Base-by-base conservation (phyloP, 345 rosid genomes). In the Syzygium aromaticum region DNA sequence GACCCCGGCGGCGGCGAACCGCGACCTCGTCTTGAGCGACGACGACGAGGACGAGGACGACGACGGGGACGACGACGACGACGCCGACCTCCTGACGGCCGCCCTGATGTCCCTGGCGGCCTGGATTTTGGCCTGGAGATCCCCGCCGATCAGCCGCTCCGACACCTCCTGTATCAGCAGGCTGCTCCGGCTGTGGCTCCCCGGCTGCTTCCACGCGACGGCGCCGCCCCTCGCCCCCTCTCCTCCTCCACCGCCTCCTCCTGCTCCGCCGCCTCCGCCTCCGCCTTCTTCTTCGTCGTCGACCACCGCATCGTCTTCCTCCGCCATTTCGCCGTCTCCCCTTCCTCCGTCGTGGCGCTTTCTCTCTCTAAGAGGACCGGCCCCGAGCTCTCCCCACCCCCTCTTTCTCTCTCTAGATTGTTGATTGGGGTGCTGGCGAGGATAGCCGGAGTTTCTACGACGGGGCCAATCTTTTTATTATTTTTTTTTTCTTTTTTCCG, bases 1-100 rank as follows among this genome's bases (percentile, higher is more conserved):
- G 30, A 95, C 96, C 3, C 98, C 96, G 46, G 95, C 93, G 51
- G 95, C 94, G 13, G 94, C 96, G 86, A 95, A 93, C 84, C 88
- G 93, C 28, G 95, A 92, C 90, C 98, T 93, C 28, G 93, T 92
- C 87, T 92, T 95, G 33, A 91, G 87, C 53, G 96, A 90, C 14
- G 80, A 73, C 25, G 80, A 73, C 14, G 80, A 73, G 51, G 96
- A 90, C 14, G 80, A 73, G 14, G 80, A 73, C 14, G 80, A 73
- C 25, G 80, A 73, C 80, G 49, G 49, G 7, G 80, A 73, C 80
- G 80, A 73, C 13, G 80, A 73, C 14, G 80, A 73, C 7, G 80
- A 73, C 49, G 49, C 80, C 27, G 96, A 94, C 54, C 89, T 91
- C 78, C 95, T 87, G 27, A 95, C 93, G 23, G 91, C 88, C 87